Percentiles rank a stretch among this genome's conserved stretches.
Evolutionary conservation across 148 eudicot genomes (phyloP).

Genomic region (Diospyros kaki): DNA sequence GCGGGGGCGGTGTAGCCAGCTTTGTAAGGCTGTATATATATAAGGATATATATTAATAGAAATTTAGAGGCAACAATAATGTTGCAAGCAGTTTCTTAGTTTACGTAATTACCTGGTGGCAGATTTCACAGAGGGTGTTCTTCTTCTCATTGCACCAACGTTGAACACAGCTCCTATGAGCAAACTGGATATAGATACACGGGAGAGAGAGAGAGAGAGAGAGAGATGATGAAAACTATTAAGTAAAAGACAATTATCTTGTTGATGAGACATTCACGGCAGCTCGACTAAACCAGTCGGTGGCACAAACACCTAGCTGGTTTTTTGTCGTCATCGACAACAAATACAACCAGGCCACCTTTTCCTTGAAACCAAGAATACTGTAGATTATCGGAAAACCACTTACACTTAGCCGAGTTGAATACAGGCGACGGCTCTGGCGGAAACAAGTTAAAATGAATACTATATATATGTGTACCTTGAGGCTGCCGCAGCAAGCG

Average conservation of each 20-base stretch:
- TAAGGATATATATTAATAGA: background rate
- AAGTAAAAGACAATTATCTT: background rate
- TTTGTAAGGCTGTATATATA: background rate
- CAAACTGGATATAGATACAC: background rate
- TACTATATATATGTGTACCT: background rate
- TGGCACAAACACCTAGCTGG: too few species aligned
- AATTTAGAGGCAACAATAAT: background rate
- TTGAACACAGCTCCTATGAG: conserved; percentile 3
- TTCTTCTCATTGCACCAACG: conserved; percentile 11
- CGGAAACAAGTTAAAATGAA: background rate
- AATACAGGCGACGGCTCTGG: background rate
- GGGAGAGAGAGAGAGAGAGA: background rate
- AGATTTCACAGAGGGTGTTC: conserved; percentile 11
- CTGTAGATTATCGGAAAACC: too few species aligned
- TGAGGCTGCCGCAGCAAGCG: conserved; percentile 12
- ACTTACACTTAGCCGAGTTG: too few species aligned
- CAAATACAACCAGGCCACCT: background rate
- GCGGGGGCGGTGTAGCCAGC: conserved; percentile 9
- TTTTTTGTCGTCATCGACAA: too few species aligned
- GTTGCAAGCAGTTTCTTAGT: background rate
- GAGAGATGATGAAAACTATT: background rate
- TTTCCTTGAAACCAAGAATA: background rate
- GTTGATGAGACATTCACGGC: background rate
- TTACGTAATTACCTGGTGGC: background rate
- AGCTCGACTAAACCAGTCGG: too few species aligned